Evolutionary conservation across 495 filamentous ascomycete genomes (phyloP).

Genomic region (Penicillium daleae): DNA sequence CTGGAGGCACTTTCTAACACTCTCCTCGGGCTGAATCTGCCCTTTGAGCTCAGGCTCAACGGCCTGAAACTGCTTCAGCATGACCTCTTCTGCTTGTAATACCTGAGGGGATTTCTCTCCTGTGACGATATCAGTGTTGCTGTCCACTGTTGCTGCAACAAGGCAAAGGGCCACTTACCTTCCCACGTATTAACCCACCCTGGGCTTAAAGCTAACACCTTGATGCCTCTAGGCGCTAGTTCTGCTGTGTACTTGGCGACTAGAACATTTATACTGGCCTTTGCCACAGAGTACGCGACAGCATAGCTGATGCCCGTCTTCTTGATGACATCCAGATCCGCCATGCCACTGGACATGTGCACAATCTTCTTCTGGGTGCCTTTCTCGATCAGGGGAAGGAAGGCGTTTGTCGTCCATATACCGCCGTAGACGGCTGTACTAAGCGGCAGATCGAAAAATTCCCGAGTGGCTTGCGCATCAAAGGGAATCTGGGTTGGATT

Average conservation of each 20-base stretch:
- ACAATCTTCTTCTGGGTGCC: slow-evolving; percentile 51
- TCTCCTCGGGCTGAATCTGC: not conserved
- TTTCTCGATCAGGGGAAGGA: slow-evolving; percentile 48
- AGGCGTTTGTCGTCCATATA: slow-evolving; percentile 39
- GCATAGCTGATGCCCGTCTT: slow-evolving; percentile 29
- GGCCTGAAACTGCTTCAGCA: not conserved
- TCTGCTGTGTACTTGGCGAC: slow-evolving; percentile 46
- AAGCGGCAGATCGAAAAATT: slow-evolving; percentile 19
- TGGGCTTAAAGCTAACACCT: slow-evolving; percentile 37
- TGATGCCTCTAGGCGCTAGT: slow-evolving; percentile 36
- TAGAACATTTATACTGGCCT: slow-evolving; percentile 48
- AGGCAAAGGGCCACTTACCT: not conserved
- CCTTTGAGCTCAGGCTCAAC: not conserved
- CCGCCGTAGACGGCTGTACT: slow-evolving; percentile 26
- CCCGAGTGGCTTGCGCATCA: slow-evolving; percentile 22
- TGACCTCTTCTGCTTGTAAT: not conserved
- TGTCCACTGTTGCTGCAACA: not conserved
- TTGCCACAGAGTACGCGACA: slow-evolving; percentile 40
- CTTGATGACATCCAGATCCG: slow-evolving; percentile 45
- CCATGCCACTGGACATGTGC: slow-evolving; percentile 50
- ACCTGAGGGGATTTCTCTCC: not conserved
- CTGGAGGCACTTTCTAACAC: not conserved
- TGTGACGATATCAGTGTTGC: not conserved
- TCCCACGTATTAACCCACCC: slow-evolving; percentile 17
- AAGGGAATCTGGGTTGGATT: slow-evolving; percentile 26